A percentile compares a stretch with the other conserved stretches of the same genome.
Conservation (phyloP, 106 monocot genomes). For the Gastrodia elata region DNA sequence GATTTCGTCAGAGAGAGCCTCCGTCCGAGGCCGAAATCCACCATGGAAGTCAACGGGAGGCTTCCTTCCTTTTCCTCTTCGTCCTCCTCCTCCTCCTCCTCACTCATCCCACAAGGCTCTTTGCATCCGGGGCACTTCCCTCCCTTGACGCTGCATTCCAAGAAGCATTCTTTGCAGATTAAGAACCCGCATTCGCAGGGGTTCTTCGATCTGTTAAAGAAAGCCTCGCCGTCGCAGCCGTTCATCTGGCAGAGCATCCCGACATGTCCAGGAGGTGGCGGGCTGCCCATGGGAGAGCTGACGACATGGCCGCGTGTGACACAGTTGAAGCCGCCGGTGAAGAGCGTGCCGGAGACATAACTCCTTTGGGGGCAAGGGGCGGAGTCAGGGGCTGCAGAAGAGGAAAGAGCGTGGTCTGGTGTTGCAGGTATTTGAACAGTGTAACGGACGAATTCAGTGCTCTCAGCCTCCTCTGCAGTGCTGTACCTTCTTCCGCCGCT, state of each 20-base stretch:
- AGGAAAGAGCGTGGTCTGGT: slow-evolving; percentile 32
- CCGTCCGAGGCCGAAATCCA: slow-evolving; percentile 26
- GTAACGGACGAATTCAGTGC: slow-evolving; percentile 56
- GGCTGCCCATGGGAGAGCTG: slow-evolving; percentile 17
- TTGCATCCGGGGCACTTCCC: slow-evolving; percentile 67
- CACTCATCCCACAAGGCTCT: slow-evolving; percentile 35
- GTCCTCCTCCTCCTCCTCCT: slow-evolving; percentile 27
- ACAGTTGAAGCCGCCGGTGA: slow-evolving; percentile 67
- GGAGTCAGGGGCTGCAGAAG: not conserved
- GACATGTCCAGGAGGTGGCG: slow-evolving; percentile 2
- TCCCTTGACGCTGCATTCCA: slow-evolving; percentile 22
- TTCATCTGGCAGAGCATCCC: slow-evolving; percentile 34
- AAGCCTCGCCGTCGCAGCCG: slow-evolving; percentile 40
- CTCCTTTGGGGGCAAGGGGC: slow-evolving; percentile 13
- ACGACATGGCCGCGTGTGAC: slow-evolving; percentile 51
- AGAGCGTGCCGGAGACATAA: slow-evolving; percentile 61
- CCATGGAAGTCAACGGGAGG: slow-evolving; percentile 42
- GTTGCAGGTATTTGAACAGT: slow-evolving; percentile 87
- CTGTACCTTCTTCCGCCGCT: slow-evolving; percentile 30
- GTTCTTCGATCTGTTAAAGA: slow-evolving; percentile 8
- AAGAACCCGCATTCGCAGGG: slow-evolving; percentile 55
- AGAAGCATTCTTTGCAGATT: slow-evolving; percentile 62
- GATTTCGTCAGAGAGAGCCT: slow-evolving; percentile 55
- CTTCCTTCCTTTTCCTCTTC: slow-evolving; percentile 15
- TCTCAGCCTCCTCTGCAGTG: slow-evolving; percentile 17